Conservation (phyloP, 176 grass and related monocot genomes). For the Bolboschoenus planiculmis region DNA sequence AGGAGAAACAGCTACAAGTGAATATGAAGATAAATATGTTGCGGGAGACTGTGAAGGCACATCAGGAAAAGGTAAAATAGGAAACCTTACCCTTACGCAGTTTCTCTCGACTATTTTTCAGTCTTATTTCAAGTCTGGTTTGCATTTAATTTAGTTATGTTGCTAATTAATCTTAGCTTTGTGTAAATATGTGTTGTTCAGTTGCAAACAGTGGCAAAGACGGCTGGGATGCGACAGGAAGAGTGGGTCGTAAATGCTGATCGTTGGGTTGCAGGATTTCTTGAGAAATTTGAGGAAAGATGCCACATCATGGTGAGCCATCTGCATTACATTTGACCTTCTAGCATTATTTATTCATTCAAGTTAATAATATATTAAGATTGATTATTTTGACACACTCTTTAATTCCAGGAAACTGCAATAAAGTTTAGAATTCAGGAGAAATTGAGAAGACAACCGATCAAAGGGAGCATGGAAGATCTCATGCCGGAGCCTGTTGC, state of each 20-base stretch:
- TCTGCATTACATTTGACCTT: background rate
- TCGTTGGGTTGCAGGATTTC: constrained; percentile 91
- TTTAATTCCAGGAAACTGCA: constrained; percentile 72
- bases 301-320: constrained; percentile 73
- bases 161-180: background rate
- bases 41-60: constrained; percentile 79
- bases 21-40: constrained; percentile 97
- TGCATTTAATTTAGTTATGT: background rate
- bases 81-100: background rate
- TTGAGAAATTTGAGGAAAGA: constrained; percentile 94
- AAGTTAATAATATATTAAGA: background rate
- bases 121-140: background rate
- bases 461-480: constrained; percentile 45
- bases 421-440: constrained; percentile 95
- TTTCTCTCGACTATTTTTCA: background rate
- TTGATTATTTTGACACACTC: constrained; percentile 4
- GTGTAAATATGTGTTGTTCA: constrained; percentile 22
- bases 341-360: background rate
- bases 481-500: constrained; percentile 39
- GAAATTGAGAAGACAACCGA: constrained; percentile 48
- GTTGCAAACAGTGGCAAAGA: constrained; percentile 90
- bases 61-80: constrained; percentile 78
- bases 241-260: constrained; percentile 90
- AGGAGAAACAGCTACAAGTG: constrained; percentile 95
- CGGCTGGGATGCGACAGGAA: constrained; percentile 65